Evolutionary conservation across 257 asterid species (phyloP).

Genomic region (Avicennia marina): DNA sequence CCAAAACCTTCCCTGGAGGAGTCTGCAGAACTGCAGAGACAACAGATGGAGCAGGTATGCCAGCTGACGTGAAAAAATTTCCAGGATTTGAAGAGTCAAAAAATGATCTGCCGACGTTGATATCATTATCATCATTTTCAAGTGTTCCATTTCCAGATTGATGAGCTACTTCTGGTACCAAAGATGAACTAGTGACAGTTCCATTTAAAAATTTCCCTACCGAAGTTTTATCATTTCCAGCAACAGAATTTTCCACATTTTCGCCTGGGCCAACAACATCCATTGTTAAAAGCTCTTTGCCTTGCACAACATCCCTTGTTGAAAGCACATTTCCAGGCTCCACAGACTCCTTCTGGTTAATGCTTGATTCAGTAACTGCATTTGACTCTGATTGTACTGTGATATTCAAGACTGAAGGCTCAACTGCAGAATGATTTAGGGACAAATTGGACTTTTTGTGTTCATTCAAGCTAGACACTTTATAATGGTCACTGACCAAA

Average conservation of each 20-base stretch:
- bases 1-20: conserved; percentile 85
- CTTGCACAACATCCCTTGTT: conserved; percentile 21
- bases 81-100: conserved; percentile 46
- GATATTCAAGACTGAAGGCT: conserved; percentile 22
- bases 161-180: conserved; percentile 28
- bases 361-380: conserved; percentile 37
- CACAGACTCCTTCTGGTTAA: conserved; percentile 25
- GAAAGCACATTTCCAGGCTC: conserved; percentile 38
- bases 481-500: conserved; percentile 29
- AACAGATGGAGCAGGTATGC: conserved; percentile 93
- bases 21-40: conserved; percentile 72
- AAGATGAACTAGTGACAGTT: conserved; percentile 30
- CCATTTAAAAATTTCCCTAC: conserved; percentile 26
- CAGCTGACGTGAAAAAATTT: conserved; percentile 58
- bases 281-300: conserved; percentile 14
- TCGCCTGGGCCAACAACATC: conserved; percentile 13
- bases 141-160: conserved; percentile 38
- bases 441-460: conserved; percentile 23
- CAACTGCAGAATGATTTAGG: conserved; percentile 37
- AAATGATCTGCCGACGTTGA: conserved; percentile 30
- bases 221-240: conserved; percentile 31
- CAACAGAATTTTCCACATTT: conserved; percentile 28
- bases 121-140: conserved; percentile 33
- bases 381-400: conserved; percentile 28
- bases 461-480: conserved; percentile 29